Conservation (phyloP, 177 flowering plant species). For the Vitis hybrid region DNA sequence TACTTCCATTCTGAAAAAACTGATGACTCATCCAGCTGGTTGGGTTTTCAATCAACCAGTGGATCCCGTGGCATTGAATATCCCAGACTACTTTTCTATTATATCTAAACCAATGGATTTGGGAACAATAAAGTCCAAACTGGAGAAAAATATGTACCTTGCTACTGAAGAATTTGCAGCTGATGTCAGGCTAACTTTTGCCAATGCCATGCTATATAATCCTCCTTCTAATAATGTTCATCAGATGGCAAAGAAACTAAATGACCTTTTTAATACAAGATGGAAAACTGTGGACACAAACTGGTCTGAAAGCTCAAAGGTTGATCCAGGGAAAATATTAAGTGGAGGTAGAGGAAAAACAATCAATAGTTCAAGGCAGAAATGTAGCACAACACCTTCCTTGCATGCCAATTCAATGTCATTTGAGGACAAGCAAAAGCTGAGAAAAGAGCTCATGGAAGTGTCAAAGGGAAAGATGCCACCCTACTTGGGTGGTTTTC, state of each 20-base stretch:
- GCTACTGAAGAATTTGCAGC: constrained; percentile 60
- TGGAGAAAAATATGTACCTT: constrained; percentile 47
- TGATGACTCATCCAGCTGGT: constrained; percentile 52
- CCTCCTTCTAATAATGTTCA: constrained; percentile 65
- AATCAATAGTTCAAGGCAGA: constrained; percentile 8
- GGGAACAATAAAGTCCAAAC: constrained; percentile 69
- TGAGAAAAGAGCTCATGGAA: constrained; percentile 29
- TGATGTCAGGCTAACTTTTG: constrained; percentile 81
- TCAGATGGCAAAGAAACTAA: constrained; percentile 50
- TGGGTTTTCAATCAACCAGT: constrained; percentile 71
- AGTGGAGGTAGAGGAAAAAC: constrained; percentile 13
- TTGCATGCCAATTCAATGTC: constrained; percentile 23
- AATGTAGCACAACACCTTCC: constrained; percentile 16
- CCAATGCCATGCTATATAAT: constrained; percentile 84
- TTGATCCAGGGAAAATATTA: constrained; percentile 13
- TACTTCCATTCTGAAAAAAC: constrained; percentile 42
- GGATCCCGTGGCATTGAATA: constrained; percentile 62
- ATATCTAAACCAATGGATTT: constrained; percentile 86
- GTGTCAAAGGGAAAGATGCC: constrained; percentile 26
- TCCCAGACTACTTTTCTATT: constrained; percentile 81
- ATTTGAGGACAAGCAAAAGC: constrained; percentile 35
- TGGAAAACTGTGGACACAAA: constrained; percentile 61
- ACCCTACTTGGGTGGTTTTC: constrained; percentile 13
- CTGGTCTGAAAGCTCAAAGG: constrained; percentile 25
- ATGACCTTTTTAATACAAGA: constrained; percentile 36